These are phyloP conservation scores for Penicillium janthinellum DNA, from an alignment of 2,329 filamentous ascomycete genomes.

Conservation along the genomic window DNA sequence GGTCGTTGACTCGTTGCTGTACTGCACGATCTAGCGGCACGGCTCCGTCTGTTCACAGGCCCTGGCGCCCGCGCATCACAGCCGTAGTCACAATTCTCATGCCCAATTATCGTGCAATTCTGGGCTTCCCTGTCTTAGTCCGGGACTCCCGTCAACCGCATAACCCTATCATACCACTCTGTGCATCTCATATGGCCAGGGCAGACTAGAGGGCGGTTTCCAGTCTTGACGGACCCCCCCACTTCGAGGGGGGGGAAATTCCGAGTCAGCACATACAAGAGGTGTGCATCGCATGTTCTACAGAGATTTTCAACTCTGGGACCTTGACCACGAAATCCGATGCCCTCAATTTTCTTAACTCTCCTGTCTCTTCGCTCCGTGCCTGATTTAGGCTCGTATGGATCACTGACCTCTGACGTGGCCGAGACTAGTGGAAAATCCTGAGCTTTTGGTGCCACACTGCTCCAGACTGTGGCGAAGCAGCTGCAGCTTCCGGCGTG, in stretches of 20 bases:
- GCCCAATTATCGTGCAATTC: conserved; percentile 31
- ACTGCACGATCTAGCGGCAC: conserved; percentile 16
- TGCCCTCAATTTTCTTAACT: not conserved
- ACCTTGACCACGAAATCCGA: not conserved
- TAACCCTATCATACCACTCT: conserved; percentile 28
- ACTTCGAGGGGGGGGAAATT: conserved; percentile 22
- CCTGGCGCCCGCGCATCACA: conserved; percentile 22
- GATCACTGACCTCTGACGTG: conserved; percentile 37
- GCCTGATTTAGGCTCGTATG: conserved; percentile 11
- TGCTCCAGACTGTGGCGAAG: conserved; percentile 43
- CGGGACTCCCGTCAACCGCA: conserved; percentile 29
- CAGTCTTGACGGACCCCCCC: conserved; percentile 13
- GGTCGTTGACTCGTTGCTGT: conserved; percentile 12
- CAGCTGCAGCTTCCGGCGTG: conserved; percentile 31
- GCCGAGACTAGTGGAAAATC: conserved; percentile 24
- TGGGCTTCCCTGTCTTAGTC: conserved; percentile 17
- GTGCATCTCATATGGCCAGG: conserved; percentile 23
- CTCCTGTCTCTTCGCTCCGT: conserved; percentile 8
- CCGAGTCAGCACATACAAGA: conserved; percentile 22
- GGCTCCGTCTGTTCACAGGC: conserved; percentile 13
- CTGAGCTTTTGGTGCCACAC: conserved; percentile 22
- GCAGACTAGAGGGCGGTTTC: conserved; percentile 7
- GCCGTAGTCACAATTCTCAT: conserved; percentile 20
- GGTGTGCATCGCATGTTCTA: conserved; percentile 6
- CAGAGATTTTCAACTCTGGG: not conserved